Evolutionary conservation across 306 rosid genomes (phyloP).

Genomic region (Elaeagnus macrophylla): DNA sequence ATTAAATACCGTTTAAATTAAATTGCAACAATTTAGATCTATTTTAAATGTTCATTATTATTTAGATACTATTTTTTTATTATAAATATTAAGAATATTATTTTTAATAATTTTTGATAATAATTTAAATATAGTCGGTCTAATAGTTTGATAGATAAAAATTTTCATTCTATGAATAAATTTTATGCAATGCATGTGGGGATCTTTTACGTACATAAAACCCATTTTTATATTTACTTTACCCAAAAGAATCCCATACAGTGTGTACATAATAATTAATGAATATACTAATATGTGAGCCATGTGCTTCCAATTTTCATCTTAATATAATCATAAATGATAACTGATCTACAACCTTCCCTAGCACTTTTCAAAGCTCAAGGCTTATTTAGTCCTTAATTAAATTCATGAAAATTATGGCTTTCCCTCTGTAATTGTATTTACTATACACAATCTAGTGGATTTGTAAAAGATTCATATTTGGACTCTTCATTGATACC

Average conservation of each 20-base stretch:
- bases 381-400: slow-evolving; percentile 22
- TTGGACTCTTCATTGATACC: slow-evolving; percentile 11
- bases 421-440: not conserved
- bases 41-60: too few relatives aligned
- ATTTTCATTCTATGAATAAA: not conserved
- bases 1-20: too few relatives aligned
- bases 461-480: not conserved
- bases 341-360: slow-evolving; percentile 46
- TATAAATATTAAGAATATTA: too few relatives aligned
- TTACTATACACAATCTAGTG: slow-evolving; percentile 10
- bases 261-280: not conserved
- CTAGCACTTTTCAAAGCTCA: slow-evolving; percentile 27
- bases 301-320: slow-evolving; percentile 53
- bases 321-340: slow-evolving; percentile 27
- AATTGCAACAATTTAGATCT: too few relatives aligned
- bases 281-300: slow-evolving; percentile 37
- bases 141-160: not conserved
- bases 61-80: too few relatives aligned
- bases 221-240: not conserved
- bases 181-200: not conserved
- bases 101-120: too few relatives aligned
- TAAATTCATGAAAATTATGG: slow-evolving; percentile 20
- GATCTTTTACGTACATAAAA: not conserved
- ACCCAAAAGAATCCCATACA: too few relatives aligned
- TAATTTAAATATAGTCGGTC: too few relatives aligned